phyloP scores from a whole-genome alignment of 2,329 filamentous ascomycete genomes.

The Dactylellina parvicollis region DNA sequence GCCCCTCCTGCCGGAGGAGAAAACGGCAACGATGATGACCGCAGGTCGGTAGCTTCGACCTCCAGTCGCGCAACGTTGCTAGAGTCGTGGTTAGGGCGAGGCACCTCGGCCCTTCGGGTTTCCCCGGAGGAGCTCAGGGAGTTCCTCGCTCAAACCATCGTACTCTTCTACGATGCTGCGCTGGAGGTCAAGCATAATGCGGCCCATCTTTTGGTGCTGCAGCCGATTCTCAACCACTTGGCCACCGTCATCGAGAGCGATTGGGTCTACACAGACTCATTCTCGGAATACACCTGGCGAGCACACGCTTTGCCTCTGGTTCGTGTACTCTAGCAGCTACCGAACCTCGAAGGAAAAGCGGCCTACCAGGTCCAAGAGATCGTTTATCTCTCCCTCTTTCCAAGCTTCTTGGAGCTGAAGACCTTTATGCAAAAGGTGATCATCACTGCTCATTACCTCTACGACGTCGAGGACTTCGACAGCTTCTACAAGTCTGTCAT shows the following conservation, averaged over 20 bases:
- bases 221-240: background rate
- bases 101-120: background rate
- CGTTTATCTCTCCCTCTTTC: slow-evolving; percentile 9
- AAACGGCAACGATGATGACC: background rate
- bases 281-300: slow-evolving; percentile 7
- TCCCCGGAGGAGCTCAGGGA: slow-evolving; percentile 6
- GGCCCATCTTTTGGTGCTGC: background rate
- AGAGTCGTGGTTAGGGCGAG: background rate
- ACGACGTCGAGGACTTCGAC: background rate
- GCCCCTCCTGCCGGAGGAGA: background rate
- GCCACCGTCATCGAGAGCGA: background rate
- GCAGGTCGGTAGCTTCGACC: background rate
- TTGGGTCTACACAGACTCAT: slow-evolving; percentile 9
- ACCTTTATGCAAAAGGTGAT: slow-evolving; percentile 9
- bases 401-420: background rate
- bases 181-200: background rate
- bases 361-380: background rate
- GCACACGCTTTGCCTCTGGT: slow-evolving; percentile 16
- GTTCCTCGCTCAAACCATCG: slow-evolving; percentile 1
- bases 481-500: slow-evolving; percentile 4
- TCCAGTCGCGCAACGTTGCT: background rate
- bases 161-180: slow-evolving; percentile 2
- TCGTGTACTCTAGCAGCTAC: slow-evolving; percentile 7
- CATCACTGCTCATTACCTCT: background rate
- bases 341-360: slow-evolving; percentile 1